Percentiles rank a stretch among this genome's conserved stretches.
These are phyloP conservation scores for Starmera amethionina DNA, from an alignment of 805 yeast genomes.

Conservation along the genomic window DNA sequence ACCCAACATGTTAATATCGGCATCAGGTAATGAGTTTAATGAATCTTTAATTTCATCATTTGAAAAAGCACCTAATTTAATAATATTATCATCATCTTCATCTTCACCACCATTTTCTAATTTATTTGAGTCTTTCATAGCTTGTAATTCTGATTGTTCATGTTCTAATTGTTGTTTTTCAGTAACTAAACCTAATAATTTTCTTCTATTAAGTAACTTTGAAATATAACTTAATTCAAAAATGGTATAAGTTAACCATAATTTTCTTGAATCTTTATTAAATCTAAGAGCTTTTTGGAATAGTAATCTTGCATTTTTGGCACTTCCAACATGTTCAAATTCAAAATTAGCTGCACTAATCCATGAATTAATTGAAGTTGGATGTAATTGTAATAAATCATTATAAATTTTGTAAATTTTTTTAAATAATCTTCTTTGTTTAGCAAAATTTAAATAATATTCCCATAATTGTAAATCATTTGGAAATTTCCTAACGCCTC, in stretches of 20 bases:
- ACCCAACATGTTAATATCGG: conserved; percentile 78
- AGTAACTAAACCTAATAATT: conserved; percentile 67
- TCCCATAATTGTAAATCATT: conserved; percentile 74
- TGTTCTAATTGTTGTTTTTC: conserved; percentile 57
- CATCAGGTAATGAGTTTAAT: conserved; percentile 72
- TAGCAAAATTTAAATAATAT: conserved; percentile 58
- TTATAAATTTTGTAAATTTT: conserved; percentile 71
- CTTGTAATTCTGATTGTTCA: conserved; percentile 23
- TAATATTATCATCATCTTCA: conserved; percentile 22
- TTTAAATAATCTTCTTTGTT: conserved; percentile 56
- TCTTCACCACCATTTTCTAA: conserved; percentile 14
- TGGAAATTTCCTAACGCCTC: conserved; percentile 76
- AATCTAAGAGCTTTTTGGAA: conserved; percentile 81
- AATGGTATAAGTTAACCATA: conserved; percentile 83
- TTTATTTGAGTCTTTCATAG: conserved; percentile 10
- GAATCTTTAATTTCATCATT: conserved; percentile 51
- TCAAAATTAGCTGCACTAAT: conserved; percentile 91
- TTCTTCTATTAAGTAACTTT: conserved; percentile 73
- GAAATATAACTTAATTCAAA: conserved; percentile 83
- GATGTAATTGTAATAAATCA: conserved; percentile 73
- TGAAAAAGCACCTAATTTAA: conserved; percentile 35
- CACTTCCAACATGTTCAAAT: conserved; percentile 78
- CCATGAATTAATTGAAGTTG: conserved; percentile 89
- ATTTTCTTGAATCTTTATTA: conserved; percentile 57
- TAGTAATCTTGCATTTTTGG: conserved; percentile 78